A percentile compares a stretch with the other conserved stretches of the same genome.
These are phyloP conservation scores for Raffaelea ambrosiae DNA, from an alignment of 2,329 filamentous ascomycete genomes.

Conservation along the genomic window DNA sequence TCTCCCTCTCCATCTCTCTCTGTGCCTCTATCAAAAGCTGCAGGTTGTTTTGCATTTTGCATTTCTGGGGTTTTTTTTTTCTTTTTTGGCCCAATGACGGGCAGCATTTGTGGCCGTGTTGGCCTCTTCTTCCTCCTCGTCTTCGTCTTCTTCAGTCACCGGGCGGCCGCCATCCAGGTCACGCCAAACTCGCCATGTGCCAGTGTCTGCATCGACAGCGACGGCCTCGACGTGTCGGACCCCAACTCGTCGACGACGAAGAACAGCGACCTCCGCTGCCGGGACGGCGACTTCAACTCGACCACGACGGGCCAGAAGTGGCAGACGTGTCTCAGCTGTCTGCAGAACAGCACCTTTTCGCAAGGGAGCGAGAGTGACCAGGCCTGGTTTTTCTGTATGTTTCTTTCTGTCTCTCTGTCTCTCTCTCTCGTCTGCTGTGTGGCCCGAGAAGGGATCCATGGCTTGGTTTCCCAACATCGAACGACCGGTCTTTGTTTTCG, in stretches of 20 bases:
- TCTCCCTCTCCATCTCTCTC: neutral
- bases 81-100: neutral
- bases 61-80: neutral
- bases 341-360: conserved; percentile 41
- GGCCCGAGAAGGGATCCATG: too few species aligned
- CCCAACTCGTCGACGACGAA: conserved; percentile 36
- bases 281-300: conserved; percentile 32
- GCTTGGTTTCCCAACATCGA: too few species aligned
- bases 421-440: neutral
- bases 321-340: conserved; percentile 40
- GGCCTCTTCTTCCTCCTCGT: neutral
- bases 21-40: neutral
- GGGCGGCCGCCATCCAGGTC: conserved; percentile 35
- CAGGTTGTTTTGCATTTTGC: neutral
- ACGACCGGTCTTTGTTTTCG: neutral
- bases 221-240: conserved; percentile 31
- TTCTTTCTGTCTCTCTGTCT: neutral
- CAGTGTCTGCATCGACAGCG: conserved; percentile 36
- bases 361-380: conserved; percentile 42
- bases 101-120: neutral
- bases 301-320: conserved; percentile 34
- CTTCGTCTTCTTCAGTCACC: neutral
- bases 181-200: conserved; percentile 47
- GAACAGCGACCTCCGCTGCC: conserved; percentile 38
- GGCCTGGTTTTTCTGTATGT: conserved; percentile 48